phyloP scores from a whole-genome alignment of 164 flowering plant genomes.

The Macadamia integrifolia region DNA sequence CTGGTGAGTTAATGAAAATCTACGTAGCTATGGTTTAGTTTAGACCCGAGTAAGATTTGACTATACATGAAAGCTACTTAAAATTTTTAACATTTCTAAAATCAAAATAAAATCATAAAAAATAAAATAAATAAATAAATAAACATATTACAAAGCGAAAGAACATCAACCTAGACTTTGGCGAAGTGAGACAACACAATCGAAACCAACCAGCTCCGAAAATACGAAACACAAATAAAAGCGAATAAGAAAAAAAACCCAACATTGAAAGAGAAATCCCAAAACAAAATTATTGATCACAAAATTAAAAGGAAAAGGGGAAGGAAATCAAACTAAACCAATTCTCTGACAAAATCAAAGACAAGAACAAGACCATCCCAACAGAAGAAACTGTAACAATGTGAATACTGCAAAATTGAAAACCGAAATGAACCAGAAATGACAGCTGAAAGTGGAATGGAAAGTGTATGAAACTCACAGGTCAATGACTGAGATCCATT shows the following conservation, averaged over 20 bases:
- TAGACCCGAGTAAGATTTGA: too few relatives aligned
- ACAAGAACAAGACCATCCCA: background rate
- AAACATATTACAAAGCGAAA: too few relatives aligned
- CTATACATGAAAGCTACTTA: too few relatives aligned
- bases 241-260: too few relatives aligned
- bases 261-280: background rate
- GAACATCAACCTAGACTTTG: too few relatives aligned
- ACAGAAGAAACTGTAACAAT: background rate
- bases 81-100: too few relatives aligned
- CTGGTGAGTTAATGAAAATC: too few relatives aligned
- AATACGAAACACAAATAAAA: background rate
- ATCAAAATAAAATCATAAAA: too few relatives aligned
- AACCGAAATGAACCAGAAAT: background rate
- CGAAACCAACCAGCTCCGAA: background rate
- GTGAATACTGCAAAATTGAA: background rate
- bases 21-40: too few relatives aligned
- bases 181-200: too few relatives aligned
- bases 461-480: constrained; percentile 42
- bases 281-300: background rate
- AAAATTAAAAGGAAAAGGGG: background rate
- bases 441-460: background rate
- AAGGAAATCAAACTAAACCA: background rate
- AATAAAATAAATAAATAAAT: too few relatives aligned
- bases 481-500: constrained; percentile 83
- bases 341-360: background rate